phyloP scores from a whole-genome alignment of 345 rosid genomes.

The Gossypium ekmanianum region DNA sequence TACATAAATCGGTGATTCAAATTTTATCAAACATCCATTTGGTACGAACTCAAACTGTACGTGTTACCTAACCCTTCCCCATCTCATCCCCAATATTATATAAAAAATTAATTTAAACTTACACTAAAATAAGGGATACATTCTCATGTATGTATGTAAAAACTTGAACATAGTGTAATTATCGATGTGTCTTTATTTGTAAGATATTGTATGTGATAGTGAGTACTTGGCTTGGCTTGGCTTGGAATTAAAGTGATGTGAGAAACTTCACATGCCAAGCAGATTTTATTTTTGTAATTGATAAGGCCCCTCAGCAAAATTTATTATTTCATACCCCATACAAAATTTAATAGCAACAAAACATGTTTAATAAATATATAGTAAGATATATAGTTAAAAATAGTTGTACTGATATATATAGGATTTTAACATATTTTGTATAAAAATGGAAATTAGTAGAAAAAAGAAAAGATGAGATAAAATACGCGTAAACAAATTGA shows the following conservation, averaged over 20 bases:
- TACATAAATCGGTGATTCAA: too few relatives aligned
- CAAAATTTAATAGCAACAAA: neutral
- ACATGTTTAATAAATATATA: neutral
- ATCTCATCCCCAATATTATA: too few relatives aligned
- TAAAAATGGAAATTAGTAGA: too few relatives aligned
- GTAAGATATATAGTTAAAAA: neutral
- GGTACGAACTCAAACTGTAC: too few relatives aligned
- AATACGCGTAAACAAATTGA: too few relatives aligned
- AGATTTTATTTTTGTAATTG: neutral
- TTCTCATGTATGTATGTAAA: neutral
- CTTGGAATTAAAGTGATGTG: constrained; percentile 41
- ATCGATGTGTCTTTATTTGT: neutral
- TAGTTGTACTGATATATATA: too few relatives aligned
- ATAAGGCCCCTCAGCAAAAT: neutral
- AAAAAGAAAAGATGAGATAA: too few relatives aligned
- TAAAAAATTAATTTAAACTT: too few relatives aligned
- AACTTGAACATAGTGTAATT: neutral
- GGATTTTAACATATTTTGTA: too few relatives aligned
- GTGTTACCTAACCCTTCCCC: too few relatives aligned
- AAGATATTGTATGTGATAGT: neutral
- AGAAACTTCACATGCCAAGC: neutral
- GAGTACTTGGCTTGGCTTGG: constrained; percentile 20
- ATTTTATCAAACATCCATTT: too few relatives aligned
- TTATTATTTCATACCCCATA: neutral
- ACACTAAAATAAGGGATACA: too few relatives aligned